Percentiles rank a stretch among this genome's conserved stretches.
phyloP scores from a whole-genome alignment of 768 basidiomycete species.

The Rhodotorula graminis region DNA sequence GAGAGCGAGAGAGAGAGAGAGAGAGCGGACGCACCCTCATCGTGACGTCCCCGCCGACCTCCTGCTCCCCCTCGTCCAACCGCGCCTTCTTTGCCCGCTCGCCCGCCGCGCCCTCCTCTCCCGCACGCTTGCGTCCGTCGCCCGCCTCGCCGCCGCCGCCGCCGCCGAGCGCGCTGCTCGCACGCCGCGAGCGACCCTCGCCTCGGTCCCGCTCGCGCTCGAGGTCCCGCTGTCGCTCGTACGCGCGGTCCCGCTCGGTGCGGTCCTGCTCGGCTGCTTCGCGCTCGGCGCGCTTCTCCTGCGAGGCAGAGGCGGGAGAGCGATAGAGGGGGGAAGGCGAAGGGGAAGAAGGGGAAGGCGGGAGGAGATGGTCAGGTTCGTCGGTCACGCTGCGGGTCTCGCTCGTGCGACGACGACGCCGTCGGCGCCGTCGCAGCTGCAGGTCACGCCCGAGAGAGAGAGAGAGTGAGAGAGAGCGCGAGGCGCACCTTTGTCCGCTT shows the following conservation, averaged over 20 bases:
- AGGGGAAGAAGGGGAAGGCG: too few relatives aligned
- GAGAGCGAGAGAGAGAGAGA: not conserved
- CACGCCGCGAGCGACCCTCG: slow-evolving; percentile 7
- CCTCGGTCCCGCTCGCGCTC: slow-evolving; percentile 11
- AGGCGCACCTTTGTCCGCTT: slow-evolving; percentile 75
- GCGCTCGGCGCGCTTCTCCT: slow-evolving; percentile 38
- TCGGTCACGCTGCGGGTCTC: too few relatives aligned
- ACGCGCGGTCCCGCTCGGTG: slow-evolving; percentile 16
- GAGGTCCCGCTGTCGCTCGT: slow-evolving; percentile 10
- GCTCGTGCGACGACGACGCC: too few relatives aligned
- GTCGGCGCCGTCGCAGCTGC: not conserved
- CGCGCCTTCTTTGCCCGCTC: not conserved
- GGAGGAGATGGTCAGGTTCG: too few relatives aligned
- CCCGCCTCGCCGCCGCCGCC: not conserved
- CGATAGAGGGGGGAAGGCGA: slow-evolving; percentile 40
- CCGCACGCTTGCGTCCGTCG: not conserved
- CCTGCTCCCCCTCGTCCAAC: not conserved
- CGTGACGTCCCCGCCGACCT: not conserved
- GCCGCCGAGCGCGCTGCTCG: not conserved
- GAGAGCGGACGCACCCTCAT: not conserved
- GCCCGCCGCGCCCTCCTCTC: not conserved
- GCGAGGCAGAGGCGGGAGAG: slow-evolving; percentile 52
- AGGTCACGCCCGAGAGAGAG: not conserved
- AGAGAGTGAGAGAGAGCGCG: too few relatives aligned
- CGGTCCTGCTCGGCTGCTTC: slow-evolving; percentile 26